Base-by-base conservation (phyloP, 805 yeast genomes). In the Nakazawaea sp. region DNA sequence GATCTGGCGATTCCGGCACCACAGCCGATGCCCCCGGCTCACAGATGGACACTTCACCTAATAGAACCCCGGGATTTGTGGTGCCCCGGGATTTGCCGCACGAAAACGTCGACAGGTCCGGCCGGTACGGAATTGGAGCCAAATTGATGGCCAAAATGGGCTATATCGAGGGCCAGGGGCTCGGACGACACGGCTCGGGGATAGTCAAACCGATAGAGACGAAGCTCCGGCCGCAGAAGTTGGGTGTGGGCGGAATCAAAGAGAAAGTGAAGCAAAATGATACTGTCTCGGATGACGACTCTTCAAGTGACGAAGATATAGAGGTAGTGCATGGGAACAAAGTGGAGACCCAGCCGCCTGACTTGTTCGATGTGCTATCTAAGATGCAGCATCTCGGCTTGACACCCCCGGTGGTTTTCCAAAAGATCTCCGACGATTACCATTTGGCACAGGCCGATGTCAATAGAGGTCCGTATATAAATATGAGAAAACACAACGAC, bases 111-210 rank as follows among this genome's bases (percentile, higher is more conserved):
- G 34, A 38, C n/a, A 35, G 43, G 33, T 21, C 38, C 15, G 50
- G 49, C 24, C 38, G 38, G 17, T 88, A 89, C 52, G 97, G 97
- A 5, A 75, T 87, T 27, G 97, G 97, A 26, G 95, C 95, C 3
- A 59, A 69, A 34, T 60, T 90, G 35, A 56, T 90, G 61, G 66
- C 75, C 43, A 72, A 77, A 44, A 89, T 90, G 97, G 98, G 98
- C 0, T 89, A 85, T 57, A 68, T 70, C 6, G 72, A 72, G 28
- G 97, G 98, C 0, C 65, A 72, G 49, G 97, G 97, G 1, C 67
- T 90, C n/a, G 98, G 98, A 2, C 62, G 62, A 4, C 55, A 66
- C 18, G 75, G 78, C 1, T 70, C 70, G 35, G 98, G 98, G 30
- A 86, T 87, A 1, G 68, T 70, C 0, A 74, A 69, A n/a, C 97